A percentile compares a stretch with the other conserved stretches of the same genome.
Evolutionary conservation across 106 monocot genomes (phyloP).

Genomic region (Dendrobium catenatum): DNA sequence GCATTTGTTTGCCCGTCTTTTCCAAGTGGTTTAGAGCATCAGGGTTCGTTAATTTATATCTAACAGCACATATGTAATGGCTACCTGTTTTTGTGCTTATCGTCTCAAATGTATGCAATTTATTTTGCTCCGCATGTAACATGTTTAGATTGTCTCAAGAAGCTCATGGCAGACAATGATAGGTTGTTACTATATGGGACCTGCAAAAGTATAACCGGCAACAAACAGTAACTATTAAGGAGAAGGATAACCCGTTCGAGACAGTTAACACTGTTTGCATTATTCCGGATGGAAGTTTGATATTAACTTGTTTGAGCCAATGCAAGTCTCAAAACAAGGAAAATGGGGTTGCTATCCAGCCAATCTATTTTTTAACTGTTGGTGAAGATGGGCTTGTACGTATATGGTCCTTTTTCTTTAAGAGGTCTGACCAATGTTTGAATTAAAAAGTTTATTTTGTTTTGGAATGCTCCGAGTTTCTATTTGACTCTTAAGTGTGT

Average conservation of each 20-base stretch:
- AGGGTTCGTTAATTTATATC: neutral
- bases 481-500: neutral
- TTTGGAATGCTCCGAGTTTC: neutral
- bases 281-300: conserved; percentile 32
- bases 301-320: conserved; percentile 35
- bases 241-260: conserved; percentile 18
- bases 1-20: neutral
- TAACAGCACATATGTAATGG: neutral
- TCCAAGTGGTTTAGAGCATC: neutral
- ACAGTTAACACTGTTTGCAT: conserved; percentile 66
- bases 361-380: conserved; percentile 69
- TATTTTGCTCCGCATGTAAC: neutral
- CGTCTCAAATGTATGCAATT: neutral
- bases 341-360: conserved; percentile 11
- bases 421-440: neutral
- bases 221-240: conserved; percentile 67
- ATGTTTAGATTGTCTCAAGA: conserved; percentile 2
- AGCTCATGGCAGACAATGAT: conserved; percentile 1
- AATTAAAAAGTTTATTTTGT: conserved; percentile 2
- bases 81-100: neutral
- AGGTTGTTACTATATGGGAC: conserved; percentile 95
- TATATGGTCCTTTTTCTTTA: conserved; percentile 51
- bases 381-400: conserved; percentile 84
- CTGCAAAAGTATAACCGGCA: conserved; percentile 47
- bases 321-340: conserved; percentile 14